phyloP scores from a whole-genome alignment of 768 basidiomycete genomes.

The Artomyces pyxidatus region DNA sequence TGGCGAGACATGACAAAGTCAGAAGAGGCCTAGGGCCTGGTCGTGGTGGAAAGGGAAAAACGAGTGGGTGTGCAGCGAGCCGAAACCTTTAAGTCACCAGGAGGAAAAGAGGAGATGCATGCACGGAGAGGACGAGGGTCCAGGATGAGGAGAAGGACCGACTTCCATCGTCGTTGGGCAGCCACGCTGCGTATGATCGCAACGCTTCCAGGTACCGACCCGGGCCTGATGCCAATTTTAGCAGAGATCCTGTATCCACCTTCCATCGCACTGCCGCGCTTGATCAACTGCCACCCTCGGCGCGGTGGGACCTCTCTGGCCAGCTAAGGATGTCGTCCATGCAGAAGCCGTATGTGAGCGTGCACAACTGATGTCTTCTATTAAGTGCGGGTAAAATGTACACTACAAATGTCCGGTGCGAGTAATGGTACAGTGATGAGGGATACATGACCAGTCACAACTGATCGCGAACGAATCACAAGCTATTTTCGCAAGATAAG shows the following conservation, averaged over 20 bases:
- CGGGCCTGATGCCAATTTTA: background rate
- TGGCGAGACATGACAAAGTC: background rate
- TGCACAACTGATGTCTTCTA: background rate
- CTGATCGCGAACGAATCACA: background rate
- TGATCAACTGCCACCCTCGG: too few species aligned
- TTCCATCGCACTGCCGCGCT: background rate
- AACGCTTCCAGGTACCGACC: background rate
- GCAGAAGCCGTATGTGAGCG: background rate
- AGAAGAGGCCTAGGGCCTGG: background rate
- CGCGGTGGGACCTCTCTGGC: too few species aligned
- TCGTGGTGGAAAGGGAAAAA: background rate
- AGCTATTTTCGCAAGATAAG: background rate
- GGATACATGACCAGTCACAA: background rate
- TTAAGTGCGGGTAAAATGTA: background rate
- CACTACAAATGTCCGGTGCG: background rate
- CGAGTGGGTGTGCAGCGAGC: background rate
- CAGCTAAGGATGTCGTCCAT: background rate
- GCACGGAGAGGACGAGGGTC: background rate
- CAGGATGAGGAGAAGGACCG: background rate
- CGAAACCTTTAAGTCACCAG: conserved; percentile 1
- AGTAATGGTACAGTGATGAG: background rate
- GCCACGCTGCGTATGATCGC: background rate
- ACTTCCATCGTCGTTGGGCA: background rate
- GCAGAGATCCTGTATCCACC: background rate
- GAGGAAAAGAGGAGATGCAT: background rate